These are phyloP conservation scores for Grosmannia clavigera DNA, from an alignment of 2,329 filamentous ascomycete genomes.

Conservation along the genomic window DNA sequence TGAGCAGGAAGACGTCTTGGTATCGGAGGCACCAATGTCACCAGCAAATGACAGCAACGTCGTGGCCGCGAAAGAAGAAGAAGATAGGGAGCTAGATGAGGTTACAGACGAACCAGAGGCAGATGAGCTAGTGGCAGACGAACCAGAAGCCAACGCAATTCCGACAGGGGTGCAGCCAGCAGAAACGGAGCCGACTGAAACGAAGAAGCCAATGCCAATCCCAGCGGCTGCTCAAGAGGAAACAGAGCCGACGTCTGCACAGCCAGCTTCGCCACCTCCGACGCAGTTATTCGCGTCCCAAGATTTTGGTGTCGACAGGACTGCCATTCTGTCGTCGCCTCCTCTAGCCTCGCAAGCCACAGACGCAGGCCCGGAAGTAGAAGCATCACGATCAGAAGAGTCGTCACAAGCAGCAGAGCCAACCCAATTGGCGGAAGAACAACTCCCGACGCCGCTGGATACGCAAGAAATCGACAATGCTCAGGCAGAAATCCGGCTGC, in stretches of 20 bases:
- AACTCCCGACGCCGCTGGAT: slow-evolving; percentile 7
- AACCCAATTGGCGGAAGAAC: neutral
- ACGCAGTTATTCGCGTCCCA: slow-evolving; percentile 3
- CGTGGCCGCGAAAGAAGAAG: neutral
- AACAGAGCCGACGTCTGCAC: neutral
- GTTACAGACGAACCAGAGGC: no score
- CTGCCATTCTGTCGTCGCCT: neutral
- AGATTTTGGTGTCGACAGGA: neutral
- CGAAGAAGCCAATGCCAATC: neutral
- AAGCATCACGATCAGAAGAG: neutral
- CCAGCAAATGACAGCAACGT: neutral
- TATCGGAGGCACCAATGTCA: neutral
- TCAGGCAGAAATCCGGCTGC: neutral
- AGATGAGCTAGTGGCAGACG: no score
- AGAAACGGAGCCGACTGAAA: neutral
- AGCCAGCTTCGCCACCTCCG: neutral
- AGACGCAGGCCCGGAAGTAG: neutral
- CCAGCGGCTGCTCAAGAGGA: neutral
- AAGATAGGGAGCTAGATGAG: neutral
- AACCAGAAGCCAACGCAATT: neutral
- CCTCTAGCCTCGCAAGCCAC: neutral
- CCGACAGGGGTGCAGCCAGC: neutral
- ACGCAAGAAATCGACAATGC: slow-evolving; percentile 3
- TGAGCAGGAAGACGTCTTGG: neutral
- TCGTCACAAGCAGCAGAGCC: neutral